phyloP scores from a whole-genome alignment of 164 flowering plant species.

The Nymphaea colorata region DNA sequence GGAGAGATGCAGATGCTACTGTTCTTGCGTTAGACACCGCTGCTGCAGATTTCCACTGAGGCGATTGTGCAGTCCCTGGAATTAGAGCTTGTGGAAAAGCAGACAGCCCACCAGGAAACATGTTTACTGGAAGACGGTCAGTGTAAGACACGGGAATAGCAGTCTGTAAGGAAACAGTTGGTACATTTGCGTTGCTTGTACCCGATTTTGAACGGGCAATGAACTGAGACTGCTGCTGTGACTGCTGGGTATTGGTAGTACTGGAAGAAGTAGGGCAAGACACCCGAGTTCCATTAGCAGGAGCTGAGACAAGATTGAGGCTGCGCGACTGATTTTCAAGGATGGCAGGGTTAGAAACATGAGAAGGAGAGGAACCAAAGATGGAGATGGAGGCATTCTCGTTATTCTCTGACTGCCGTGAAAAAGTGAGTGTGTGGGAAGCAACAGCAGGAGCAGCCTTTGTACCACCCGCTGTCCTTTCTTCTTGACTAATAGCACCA shows the following conservation, averaged over 20 bases:
- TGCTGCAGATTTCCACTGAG: conserved; percentile 55
- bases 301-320: conserved; percentile 32
- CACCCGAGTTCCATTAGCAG: conserved; percentile 16
- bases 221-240: conserved; percentile 30
- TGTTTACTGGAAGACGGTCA: conserved; percentile 43
- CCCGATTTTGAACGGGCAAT: conserved; percentile 41
- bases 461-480: conserved; percentile 39
- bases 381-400: conserved; percentile 27
- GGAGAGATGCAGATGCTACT: conserved; percentile 29
- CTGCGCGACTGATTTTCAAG: conserved; percentile 42
- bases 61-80: conserved; percentile 39
- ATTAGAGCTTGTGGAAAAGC: conserved; percentile 48
- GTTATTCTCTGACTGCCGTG: conserved; percentile 39
- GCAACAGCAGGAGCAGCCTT: conserved; percentile 10
- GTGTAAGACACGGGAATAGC: conserved; percentile 14
- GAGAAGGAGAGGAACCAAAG: neutral
- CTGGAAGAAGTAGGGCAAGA: conserved; percentile 19
- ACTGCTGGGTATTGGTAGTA: conserved; percentile 28
- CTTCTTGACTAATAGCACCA: conserved; percentile 26
- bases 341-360: neutral
- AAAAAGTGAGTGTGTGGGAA: conserved; percentile 59
- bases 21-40: conserved; percentile 14
- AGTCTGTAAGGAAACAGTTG: neutral
- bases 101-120: conserved; percentile 45
- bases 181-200: conserved; percentile 31